These are phyloP conservation scores for Claviceps pazoutovae DNA, from an alignment of 2,329 filamentous ascomycete genomes.

Conservation along the genomic window DNA sequence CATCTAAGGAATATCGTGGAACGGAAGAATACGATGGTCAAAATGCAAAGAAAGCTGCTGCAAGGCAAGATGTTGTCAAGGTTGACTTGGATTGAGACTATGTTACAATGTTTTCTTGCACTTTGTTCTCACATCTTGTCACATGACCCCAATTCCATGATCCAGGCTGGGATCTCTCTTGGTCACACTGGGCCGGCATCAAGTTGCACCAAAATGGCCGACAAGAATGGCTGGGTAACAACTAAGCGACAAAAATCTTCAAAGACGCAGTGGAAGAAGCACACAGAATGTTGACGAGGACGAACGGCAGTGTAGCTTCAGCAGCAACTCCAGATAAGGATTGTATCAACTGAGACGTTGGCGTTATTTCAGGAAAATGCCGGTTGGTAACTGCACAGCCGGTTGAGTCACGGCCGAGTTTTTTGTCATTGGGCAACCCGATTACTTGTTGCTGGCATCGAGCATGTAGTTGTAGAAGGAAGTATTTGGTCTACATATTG, in stretches of 20 bases:
- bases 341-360: not conserved
- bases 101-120: not conserved
- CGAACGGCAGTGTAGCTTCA: not conserved
- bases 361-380: not conserved
- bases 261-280: not conserved
- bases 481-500: not conserved
- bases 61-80: not conserved
- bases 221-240: not conserved
- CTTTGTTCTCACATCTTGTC: not conserved
- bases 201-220: not conserved
- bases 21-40: not conserved
- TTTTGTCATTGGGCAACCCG: not conserved
- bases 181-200: not conserved
- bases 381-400: not conserved
- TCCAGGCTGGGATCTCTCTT: not conserved
- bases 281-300: not conserved
- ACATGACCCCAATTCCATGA: not conserved
- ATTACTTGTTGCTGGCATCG: not conserved
- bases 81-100: not conserved
- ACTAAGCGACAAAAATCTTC: not conserved
- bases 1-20: not conserved
- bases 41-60: not conserved
- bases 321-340: not conserved
- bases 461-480: not conserved
- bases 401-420: not conserved